A percentile compares a stretch with the other conserved stretches of the same genome.
These are phyloP conservation scores for Omphalotus olearius DNA, from an alignment of 1,284 basidiomycete species.

Conservation along the genomic window DNA sequence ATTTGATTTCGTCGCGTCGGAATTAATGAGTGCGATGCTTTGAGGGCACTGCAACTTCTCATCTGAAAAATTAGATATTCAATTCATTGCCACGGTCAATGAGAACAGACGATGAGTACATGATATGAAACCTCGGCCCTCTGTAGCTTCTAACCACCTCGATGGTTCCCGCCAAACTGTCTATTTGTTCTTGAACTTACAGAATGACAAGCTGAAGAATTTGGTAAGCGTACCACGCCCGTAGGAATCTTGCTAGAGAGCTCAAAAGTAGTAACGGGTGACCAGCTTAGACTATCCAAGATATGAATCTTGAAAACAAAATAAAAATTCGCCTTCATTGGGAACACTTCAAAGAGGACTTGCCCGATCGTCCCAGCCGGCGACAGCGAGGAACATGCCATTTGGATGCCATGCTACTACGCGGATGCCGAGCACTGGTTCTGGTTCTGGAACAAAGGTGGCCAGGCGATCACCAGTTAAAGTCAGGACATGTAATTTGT, in stretches of 20 bases:
- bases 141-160: conserved; percentile 76
- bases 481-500: conserved; percentile 74
- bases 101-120: conserved; percentile 41
- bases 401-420: conserved; percentile 78
- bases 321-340: conserved; percentile 3
- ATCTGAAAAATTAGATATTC: conserved; percentile 37
- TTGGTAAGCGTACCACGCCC: conserved; percentile 45
- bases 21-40: conserved; percentile 41
- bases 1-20: conserved; percentile 54
- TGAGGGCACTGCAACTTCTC: conserved; percentile 59
- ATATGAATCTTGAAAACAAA: conserved; percentile 56
- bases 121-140: conserved; percentile 77
- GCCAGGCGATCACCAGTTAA: conserved; percentile 68
- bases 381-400: conserved; percentile 72
- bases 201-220: neutral
- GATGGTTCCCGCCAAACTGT: conserved; percentile 77
- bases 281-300: conserved; percentile 77
- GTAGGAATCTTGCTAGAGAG: conserved; percentile 50
- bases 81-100: neutral
- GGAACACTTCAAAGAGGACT: conserved; percentile 16
- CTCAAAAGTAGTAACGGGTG: conserved; percentile 61
- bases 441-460: conserved; percentile 65
- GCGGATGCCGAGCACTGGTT: conserved; percentile 79
- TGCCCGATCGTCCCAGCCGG: conserved; percentile 84
- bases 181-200: conserved; percentile 32